These are phyloP conservation scores for Jackrogersella multiformis DNA, from an alignment of 495 filamentous ascomycete genomes.

Conservation along the genomic window DNA sequence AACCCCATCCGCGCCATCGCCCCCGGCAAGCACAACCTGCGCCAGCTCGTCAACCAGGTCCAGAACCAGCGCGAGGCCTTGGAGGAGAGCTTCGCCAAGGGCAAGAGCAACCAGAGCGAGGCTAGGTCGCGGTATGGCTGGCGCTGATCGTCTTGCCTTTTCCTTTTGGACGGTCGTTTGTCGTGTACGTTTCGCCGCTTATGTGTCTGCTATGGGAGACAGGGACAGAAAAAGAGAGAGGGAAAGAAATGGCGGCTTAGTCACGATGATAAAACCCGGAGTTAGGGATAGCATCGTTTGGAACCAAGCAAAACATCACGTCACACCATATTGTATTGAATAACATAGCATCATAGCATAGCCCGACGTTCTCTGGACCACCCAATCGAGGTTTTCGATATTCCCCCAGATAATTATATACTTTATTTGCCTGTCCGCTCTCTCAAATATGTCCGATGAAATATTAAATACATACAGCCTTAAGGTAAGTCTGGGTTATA, in stretches of 20 bases:
- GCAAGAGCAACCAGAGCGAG: constrained; percentile 76
- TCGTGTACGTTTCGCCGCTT: too few species aligned
- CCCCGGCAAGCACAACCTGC: constrained; percentile 87
- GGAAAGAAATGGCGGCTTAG: too few species aligned
- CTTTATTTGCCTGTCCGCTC: background rate
- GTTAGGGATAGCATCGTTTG: background rate
- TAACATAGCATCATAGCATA: background rate
- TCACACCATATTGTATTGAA: too few species aligned
- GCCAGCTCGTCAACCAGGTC: constrained; percentile 84
- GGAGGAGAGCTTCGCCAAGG: constrained; percentile 86
- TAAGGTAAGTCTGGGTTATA: too few species aligned
- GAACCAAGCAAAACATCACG: background rate
- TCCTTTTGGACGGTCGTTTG: background rate
- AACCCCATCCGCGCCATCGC: constrained; percentile 85
- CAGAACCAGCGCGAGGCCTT: constrained; percentile 81
- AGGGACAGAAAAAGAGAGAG: too few species aligned
- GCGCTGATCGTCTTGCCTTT: constrained; percentile 51
- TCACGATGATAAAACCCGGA: background rate
- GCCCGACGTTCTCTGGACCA: background rate
- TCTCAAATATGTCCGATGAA: background rate
- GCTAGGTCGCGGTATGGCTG: constrained; percentile 87
- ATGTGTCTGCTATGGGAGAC: too few species aligned
- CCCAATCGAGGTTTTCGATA: background rate
- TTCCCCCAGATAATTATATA: background rate
- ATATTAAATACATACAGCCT: background rate